Conservation (phyloP, 2,329 filamentous ascomycete species). For the Thelonectria olida region DNA sequence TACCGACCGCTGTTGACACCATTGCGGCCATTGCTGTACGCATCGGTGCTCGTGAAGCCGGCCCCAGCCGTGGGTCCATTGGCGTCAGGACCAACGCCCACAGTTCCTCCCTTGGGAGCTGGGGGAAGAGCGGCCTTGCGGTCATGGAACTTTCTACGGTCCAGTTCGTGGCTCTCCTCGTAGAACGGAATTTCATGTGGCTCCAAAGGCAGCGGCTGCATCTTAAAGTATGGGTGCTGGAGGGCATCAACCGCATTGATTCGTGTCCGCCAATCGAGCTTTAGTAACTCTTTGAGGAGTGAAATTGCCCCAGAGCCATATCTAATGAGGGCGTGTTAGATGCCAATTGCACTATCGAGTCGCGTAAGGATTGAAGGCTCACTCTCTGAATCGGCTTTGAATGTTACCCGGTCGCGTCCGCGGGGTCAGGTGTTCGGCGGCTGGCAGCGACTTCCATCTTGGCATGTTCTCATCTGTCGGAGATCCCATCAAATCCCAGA, state of each 20-base stretch:
- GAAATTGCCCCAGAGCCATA: conserved; percentile 78
- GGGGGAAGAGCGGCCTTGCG: conserved; percentile 86
- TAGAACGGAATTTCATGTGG: conserved; percentile 91
- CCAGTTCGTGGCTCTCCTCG: conserved; percentile 96
- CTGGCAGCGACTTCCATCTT: conserved; percentile 84
- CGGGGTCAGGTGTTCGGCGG: conserved; percentile 78
- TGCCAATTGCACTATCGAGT: background rate
- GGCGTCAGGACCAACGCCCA: conserved; percentile 75
- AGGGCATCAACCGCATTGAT: conserved; percentile 95
- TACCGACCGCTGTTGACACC: conserved; percentile 59
- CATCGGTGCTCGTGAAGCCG: conserved; percentile 62
- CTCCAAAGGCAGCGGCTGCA: conserved; percentile 77
- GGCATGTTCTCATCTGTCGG: conserved; percentile 94
- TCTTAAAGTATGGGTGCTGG: conserved; percentile 90
- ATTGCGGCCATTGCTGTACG: conserved; percentile 56
- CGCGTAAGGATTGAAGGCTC: conserved; percentile 37
- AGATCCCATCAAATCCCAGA: conserved; percentile 91
- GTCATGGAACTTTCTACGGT: conserved; percentile 88
- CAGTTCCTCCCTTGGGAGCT: conserved; percentile 89
- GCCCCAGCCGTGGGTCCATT: conserved; percentile 55
- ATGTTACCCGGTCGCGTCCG: conserved; percentile 72
- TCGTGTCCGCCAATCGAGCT: conserved; percentile 86
- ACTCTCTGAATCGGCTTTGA: conserved; percentile 78
- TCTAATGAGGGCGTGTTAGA: conserved; percentile 48
- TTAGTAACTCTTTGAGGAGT: conserved; percentile 82